Percentiles rank a stretch among this genome's conserved stretches.
phyloP scores from a whole-genome alignment of 768 basidiomycete species.

The Austroboletus festivus region DNA sequence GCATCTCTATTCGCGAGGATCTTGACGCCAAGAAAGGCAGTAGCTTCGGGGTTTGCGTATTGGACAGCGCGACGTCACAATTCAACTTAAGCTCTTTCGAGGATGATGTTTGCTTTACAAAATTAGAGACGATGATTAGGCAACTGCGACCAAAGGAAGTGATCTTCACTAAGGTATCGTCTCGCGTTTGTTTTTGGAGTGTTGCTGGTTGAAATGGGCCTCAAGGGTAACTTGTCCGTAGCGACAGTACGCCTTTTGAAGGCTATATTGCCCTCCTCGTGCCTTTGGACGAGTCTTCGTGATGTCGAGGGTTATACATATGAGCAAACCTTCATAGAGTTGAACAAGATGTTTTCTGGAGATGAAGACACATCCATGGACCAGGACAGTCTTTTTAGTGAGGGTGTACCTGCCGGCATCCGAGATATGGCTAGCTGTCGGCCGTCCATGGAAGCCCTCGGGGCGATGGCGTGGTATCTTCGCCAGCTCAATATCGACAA shows the following conservation, averaged over 20 bases:
- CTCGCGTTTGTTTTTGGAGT: not conserved
- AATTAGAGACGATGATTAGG: slow-evolving; percentile 88
- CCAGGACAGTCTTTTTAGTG: slow-evolving; percentile 37
- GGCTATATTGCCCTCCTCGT: slow-evolving; percentile 70
- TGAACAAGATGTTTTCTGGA: slow-evolving; percentile 62
- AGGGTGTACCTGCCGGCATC: slow-evolving; percentile 66
- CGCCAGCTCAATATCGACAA: slow-evolving; percentile 94
- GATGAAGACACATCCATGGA: slow-evolving; percentile 44
- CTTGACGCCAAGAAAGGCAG: slow-evolving; percentile 37
- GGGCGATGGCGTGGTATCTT: slow-evolving; percentile 92
- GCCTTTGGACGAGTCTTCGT: slow-evolving; percentile 87
- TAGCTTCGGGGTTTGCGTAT: slow-evolving; percentile 82
- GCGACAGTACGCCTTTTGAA: slow-evolving; percentile 81
- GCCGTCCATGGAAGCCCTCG: slow-evolving; percentile 79
- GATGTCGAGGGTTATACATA: slow-evolving; percentile 80
- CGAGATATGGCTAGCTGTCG: slow-evolving; percentile 63
- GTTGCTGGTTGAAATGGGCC: not conserved
- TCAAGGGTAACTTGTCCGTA: slow-evolving; percentile 81
- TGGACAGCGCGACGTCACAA: slow-evolving; percentile 94
- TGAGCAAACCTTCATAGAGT: slow-evolving; percentile 63
- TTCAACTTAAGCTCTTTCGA: slow-evolving; percentile 88
- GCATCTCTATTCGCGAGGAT: slow-evolving; percentile 79
- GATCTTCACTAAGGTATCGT: slow-evolving; percentile 77
- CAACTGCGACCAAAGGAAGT: slow-evolving; percentile 90
- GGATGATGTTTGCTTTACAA: slow-evolving; percentile 91